These are phyloP conservation scores for Carnegiea gigantea DNA, from an alignment of 179 eudicot genomes.

Conservation along the genomic window DNA sequence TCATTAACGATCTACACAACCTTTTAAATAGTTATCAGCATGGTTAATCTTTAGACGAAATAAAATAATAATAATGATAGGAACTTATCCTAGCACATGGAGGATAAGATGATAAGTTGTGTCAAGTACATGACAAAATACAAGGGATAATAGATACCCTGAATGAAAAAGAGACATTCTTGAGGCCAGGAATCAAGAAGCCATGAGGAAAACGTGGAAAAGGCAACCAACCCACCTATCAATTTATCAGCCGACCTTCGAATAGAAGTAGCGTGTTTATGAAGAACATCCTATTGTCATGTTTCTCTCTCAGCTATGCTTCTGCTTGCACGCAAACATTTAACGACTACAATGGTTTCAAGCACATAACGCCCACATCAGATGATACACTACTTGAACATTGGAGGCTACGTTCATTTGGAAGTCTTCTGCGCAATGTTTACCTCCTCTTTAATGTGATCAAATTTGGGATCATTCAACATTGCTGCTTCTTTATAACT, in stretches of 20 bases:
- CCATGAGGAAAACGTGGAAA: background rate
- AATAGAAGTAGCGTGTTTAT: slow-evolving; percentile 61
- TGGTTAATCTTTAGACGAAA: too few relatives aligned
- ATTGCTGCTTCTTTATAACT: slow-evolving; percentile 71
- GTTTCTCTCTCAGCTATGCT: slow-evolving; percentile 76
- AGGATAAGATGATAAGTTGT: too few relatives aligned
- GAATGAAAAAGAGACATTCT: too few relatives aligned
- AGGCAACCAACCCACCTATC: slow-evolving; percentile 52
- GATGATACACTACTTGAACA: background rate
- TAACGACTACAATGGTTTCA: slow-evolving; percentile 43
- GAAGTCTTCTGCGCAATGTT: too few relatives aligned
- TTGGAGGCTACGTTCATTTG: too few relatives aligned
- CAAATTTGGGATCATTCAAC: slow-evolving; percentile 76
- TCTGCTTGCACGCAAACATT: slow-evolving; percentile 69
- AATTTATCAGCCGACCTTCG: slow-evolving; percentile 63
- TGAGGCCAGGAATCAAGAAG: too few relatives aligned
- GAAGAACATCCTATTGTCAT: slow-evolving; percentile 70
- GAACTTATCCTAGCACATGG: too few relatives aligned
- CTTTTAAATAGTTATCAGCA: slow-evolving; percentile 23
- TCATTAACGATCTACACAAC: slow-evolving; percentile 71
- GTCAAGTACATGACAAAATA: too few relatives aligned
- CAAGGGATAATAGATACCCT: too few relatives aligned
- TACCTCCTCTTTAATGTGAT: slow-evolving; percentile 87
- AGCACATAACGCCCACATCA: background rate
- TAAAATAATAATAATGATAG: too few relatives aligned